Base-by-base conservation (phyloP, 257 asterid species). In the Solanum gandarillasii region DNA sequence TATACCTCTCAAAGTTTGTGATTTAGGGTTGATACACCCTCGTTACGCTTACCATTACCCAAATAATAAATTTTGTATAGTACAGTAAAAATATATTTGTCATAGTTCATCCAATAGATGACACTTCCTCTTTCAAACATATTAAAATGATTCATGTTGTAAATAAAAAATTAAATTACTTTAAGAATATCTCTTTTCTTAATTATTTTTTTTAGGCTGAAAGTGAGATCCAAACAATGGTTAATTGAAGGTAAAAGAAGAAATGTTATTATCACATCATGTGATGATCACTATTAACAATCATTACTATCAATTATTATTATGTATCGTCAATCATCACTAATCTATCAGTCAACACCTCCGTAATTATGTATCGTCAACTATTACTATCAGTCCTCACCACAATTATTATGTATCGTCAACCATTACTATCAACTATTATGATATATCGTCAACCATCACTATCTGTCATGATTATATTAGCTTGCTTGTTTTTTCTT, bases 311-410 rank as follows among this genome's bases (percentile, higher is more conserved):
- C 5, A 20, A 52, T 25, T 13, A 48, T 48, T 14, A 58, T 21
- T 20, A 20, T 21, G 67, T 58, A 58, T 55, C 25, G 2, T 58
- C 25, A 58, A 58, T 1, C 0, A 58, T 58, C n/a, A 58, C 12
- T 6, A 41, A 41, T 41, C 46, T 12, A 52, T 52, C n/a, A 1
- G n/a, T 55, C 1, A 55, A 6, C 10, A 18, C 9, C 62, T 1
- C 1, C 0, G 1, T 55, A 0, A 58, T 20, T 20, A 58, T 58
- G 2, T 58, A 58, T 58, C 25, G 25, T 58, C 25, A 58, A 58
- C 5, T 0, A 58, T 18, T 0, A 43, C 10, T 18, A 18, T 55
- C 2, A 3, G 5, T 18, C 65, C 20, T 0, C 25, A 20, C 65
- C 11, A 55, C 11, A 18, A 4, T 55, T 20, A 55, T 55, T 16